These are phyloP conservation scores for Hippophae tibetana DNA, from an alignment of 306 rosid species.

Conservation along the genomic window DNA sequence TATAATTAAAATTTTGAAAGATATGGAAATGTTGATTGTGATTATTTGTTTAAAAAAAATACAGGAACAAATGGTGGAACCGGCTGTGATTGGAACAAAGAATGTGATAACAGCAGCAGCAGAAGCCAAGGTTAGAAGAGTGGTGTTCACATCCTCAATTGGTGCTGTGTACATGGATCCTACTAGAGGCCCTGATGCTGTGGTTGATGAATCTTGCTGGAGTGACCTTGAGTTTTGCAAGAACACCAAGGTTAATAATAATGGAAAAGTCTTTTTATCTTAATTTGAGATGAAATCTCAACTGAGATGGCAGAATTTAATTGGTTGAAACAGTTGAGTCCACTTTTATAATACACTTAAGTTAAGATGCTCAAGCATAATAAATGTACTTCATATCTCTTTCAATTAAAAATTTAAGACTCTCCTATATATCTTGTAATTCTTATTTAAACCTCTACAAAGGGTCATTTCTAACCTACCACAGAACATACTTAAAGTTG, in stretches of 20 bases:
- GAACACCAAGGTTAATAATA: conserved; percentile 49
- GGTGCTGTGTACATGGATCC: conserved; percentile 86
- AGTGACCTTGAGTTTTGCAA: conserved; percentile 87
- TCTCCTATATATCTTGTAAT: too few relatives aligned
- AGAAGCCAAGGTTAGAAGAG: conserved; percentile 61
- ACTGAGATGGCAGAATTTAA: too few relatives aligned
- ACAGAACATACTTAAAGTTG: too few relatives aligned
- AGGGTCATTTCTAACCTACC: too few relatives aligned
- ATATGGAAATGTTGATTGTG: neutral
- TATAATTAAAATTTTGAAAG: neutral
- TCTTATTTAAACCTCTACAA: too few relatives aligned
- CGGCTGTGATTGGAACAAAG: conserved; percentile 65
- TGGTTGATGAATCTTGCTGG: conserved; percentile 83
- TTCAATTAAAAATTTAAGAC: too few relatives aligned
- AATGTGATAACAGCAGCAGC: conserved; percentile 63
- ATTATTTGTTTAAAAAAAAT: neutral
- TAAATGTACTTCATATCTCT: too few relatives aligned
- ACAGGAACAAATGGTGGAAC: conserved; percentile 81
- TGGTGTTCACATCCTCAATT: conserved; percentile 88
- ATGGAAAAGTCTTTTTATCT: neutral
- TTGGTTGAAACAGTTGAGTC: too few relatives aligned
- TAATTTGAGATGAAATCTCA: neutral
- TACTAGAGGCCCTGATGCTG: conserved; percentile 40
- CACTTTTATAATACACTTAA: neutral
- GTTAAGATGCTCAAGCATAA: too few relatives aligned